Conservation (phyloP, 768 basidiomycete species). For the Asterophora lycoperdoides region DNA sequence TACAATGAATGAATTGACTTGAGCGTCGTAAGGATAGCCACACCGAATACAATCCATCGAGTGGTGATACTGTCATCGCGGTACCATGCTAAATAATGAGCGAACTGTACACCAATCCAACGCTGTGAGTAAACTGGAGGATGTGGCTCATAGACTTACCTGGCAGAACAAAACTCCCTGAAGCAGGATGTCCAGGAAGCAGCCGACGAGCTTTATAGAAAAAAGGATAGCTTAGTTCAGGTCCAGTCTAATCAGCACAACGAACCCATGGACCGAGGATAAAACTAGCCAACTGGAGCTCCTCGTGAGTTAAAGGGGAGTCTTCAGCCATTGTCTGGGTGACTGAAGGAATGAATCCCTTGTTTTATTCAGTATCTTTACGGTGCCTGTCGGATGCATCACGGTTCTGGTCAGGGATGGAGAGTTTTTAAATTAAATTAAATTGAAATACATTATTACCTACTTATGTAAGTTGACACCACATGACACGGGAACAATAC, state of each 20-base stretch:
- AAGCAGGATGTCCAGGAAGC: slow-evolving; percentile 24
- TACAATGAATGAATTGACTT: slow-evolving; percentile 31
- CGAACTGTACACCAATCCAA: slow-evolving; percentile 20
- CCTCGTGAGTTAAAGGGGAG: slow-evolving; percentile 19
- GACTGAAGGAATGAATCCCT: too few species aligned
- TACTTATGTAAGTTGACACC: too few species aligned
- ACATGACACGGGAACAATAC: too few species aligned
- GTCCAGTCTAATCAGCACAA: neutral
- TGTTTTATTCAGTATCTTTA: too few species aligned
- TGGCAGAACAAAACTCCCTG: slow-evolving; percentile 30
- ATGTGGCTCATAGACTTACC: slow-evolving; percentile 12
- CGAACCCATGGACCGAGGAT: slow-evolving; percentile 33
- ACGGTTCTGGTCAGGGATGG: too few species aligned
- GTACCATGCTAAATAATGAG: slow-evolving; percentile 24
- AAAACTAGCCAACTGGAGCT: slow-evolving; percentile 20
- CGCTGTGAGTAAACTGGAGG: neutral
- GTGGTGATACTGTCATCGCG: slow-evolving; percentile 19
- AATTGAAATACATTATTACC: too few species aligned
- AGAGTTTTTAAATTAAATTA: too few species aligned
- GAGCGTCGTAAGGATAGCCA: slow-evolving; percentile 24
- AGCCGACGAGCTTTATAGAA: slow-evolving; percentile 23
- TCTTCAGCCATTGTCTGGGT: too few species aligned
- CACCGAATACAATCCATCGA: slow-evolving; percentile 19
- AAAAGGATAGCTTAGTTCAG: neutral
- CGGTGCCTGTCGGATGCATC: too few species aligned